Evolutionary conservation across 176 grass and related monocot species (phyloP).

Genomic region (Oryza glumipatula): DNA sequence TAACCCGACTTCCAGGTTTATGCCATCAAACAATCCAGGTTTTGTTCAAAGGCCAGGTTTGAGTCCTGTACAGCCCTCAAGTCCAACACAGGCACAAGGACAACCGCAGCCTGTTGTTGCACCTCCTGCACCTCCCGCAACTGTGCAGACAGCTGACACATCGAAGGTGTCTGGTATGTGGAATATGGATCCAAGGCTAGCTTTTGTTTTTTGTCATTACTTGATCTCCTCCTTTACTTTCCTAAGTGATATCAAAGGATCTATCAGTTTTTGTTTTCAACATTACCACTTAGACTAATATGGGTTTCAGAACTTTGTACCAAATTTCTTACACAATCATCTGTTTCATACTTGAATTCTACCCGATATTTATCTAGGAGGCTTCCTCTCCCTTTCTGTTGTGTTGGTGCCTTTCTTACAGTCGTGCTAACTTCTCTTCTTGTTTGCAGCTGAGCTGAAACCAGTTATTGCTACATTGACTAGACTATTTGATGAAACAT

Average conservation of each 20-base stretch:
- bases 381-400: neutral
- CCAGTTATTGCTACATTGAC: constrained; percentile 80
- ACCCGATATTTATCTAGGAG: neutral
- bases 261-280: neutral
- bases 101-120: constrained; percentile 45
- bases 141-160: constrained; percentile 89
- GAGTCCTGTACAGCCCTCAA: constrained; percentile 79
- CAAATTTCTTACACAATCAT: neutral
- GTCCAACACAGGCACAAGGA: constrained; percentile 64
- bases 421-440: constrained; percentile 30
- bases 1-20: constrained; percentile 58
- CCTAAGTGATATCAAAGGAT: constrained; percentile 13
- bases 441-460: constrained; percentile 82
- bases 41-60: constrained; percentile 69
- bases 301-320: neutral
- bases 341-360: constrained; percentile 15
- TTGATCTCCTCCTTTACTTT: constrained; percentile 10
- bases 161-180: constrained; percentile 90
- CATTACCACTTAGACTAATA: neutral
- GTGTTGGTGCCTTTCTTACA: neutral
- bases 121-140: constrained; percentile 74
- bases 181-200: constrained; percentile 1
- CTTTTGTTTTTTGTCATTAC: constrained; percentile 12
- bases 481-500: constrained; percentile 86
- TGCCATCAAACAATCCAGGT: constrained; percentile 71